phyloP scores from a whole-genome alignment of 257 asterid species.

The Nemophila menziesii region DNA sequence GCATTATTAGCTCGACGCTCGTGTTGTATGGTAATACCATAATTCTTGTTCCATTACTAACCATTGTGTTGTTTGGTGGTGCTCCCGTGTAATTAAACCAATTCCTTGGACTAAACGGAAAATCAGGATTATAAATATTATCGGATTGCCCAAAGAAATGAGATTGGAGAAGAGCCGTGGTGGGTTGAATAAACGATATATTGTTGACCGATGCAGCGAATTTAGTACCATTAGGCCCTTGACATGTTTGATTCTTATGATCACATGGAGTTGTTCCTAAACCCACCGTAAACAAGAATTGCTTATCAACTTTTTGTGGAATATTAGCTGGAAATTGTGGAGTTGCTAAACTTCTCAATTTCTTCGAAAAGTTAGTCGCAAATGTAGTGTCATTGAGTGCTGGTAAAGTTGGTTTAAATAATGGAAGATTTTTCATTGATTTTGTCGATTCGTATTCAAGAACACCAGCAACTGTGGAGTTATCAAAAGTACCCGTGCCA shows the following conservation, averaged over 20 bases:
- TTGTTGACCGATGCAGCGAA: constrained; percentile 54
- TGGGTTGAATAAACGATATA: constrained; percentile 33
- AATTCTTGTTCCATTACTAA: constrained; percentile 35
- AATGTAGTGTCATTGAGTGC: constrained; percentile 40
- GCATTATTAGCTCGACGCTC: constrained; percentile 45
- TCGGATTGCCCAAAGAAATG: constrained; percentile 27
- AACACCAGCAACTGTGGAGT: constrained; percentile 44
- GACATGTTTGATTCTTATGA: constrained; percentile 44
- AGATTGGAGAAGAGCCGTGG: constrained; percentile 41
- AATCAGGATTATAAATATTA: constrained; percentile 32
- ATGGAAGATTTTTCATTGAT: constrained; percentile 14
- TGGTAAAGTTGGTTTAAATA: constrained; percentile 53
- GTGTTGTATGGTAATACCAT: constrained; percentile 39
- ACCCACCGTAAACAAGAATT: constrained; percentile 29
- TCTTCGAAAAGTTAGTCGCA: constrained; percentile 27
- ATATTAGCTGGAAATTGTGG: constrained; percentile 34
- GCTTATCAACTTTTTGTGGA: constrained; percentile 24
- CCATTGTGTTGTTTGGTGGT: constrained; percentile 45
- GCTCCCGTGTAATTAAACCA: constrained; percentile 52
- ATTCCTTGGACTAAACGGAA: constrained; percentile 29
- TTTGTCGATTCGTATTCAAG: constrained; percentile 23
- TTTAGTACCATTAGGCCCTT: constrained; percentile 54
- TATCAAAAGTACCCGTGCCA: constrained; percentile 48
- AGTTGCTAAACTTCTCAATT: constrained; percentile 38
- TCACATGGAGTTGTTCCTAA: constrained; percentile 29